Evolutionary conservation across 176 grass and related monocot genomes (phyloP).

Genomic region (maize (Zea mays)): DNA sequence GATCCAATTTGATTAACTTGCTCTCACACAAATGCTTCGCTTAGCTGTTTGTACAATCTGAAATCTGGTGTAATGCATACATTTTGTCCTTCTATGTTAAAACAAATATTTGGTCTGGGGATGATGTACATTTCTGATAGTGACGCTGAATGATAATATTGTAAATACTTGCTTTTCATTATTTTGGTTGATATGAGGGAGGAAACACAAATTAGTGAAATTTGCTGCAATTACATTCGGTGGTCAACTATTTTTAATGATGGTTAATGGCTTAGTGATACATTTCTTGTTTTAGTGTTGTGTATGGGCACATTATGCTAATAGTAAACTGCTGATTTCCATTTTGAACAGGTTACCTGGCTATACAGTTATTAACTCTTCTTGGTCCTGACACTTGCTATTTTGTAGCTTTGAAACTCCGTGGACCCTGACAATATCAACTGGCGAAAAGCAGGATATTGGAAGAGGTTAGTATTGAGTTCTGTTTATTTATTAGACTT

Average conservation of each 20-base stretch:
- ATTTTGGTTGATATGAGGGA: constrained; percentile 3
- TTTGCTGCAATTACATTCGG: neutral
- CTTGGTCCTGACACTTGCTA: constrained; percentile 28
- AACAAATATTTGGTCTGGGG: neutral
- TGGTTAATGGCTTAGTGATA: neutral
- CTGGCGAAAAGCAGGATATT: constrained; percentile 53
- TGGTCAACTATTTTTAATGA: neutral
- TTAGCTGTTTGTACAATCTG: constrained; percentile 14
- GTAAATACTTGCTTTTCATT: neutral
- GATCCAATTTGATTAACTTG: neutral
- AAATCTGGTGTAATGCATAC: neutral
- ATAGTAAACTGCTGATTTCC: neutral
- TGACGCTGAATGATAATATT: constrained; percentile 10
- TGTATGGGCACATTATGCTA: neutral
- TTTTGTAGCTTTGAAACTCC: constrained; percentile 64
- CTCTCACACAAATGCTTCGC: constrained; percentile 6
- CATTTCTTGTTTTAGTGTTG: constrained; percentile 8
- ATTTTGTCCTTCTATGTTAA: constrained; percentile 11
- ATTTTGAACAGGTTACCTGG: constrained; percentile 9
- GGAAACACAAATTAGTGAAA: constrained; percentile 2
- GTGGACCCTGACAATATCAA: constrained; percentile 67
- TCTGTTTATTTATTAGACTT: constrained; percentile 11
- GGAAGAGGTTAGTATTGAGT: constrained; percentile 55
- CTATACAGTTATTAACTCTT: constrained; percentile 6
- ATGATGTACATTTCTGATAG: constrained; percentile 23